These are phyloP conservation scores for Morella rubra DNA, from an alignment of 306 rosid species.

Conservation along the genomic window DNA sequence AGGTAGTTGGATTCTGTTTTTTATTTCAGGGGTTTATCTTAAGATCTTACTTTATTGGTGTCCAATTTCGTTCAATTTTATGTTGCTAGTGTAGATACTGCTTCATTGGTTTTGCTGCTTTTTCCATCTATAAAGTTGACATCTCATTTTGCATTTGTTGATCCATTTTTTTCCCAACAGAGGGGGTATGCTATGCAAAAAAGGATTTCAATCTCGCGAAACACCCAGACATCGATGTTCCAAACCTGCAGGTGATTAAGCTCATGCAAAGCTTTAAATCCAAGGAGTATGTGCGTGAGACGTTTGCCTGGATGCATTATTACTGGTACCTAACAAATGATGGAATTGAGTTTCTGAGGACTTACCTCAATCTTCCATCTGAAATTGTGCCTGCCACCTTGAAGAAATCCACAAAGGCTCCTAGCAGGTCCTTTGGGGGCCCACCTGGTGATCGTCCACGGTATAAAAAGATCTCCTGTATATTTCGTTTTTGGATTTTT, in stretches of 20 bases:
- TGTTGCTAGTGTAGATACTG: background rate
- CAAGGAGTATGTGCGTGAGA: constrained; percentile 80
- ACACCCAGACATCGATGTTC: constrained; percentile 89
- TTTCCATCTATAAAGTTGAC: too few species aligned
- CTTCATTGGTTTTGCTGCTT: too few species aligned
- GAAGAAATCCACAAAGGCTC: constrained; percentile 76
- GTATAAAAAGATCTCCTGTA: constrained; percentile 27
- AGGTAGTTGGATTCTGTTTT: background rate
- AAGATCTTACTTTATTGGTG: background rate
- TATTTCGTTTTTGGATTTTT: background rate
- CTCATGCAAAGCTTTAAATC: constrained; percentile 96
- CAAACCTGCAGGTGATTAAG: constrained; percentile 87
- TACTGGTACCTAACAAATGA: constrained; percentile 89
- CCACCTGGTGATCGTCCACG: constrained; percentile 86
- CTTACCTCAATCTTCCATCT: constrained; percentile 84
- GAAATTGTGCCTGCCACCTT: constrained; percentile 89
- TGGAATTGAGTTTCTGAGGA: constrained; percentile 86
- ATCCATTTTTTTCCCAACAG: constrained; percentile 19
- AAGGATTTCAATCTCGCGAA: constrained; percentile 77
- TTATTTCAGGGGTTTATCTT: background rate
- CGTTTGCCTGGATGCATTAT: constrained; percentile 94
- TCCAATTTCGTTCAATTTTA: background rate
- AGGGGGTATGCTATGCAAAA: constrained; percentile 78
- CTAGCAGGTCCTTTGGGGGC: constrained; percentile 69
- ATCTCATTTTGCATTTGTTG: background rate